Percentiles rank a stretch among this genome's conserved stretches.
These are phyloP conservation scores for Apiotrichum brassicae DNA, from an alignment of 1,284 basidiomycete species.

Conservation along the genomic window DNA sequence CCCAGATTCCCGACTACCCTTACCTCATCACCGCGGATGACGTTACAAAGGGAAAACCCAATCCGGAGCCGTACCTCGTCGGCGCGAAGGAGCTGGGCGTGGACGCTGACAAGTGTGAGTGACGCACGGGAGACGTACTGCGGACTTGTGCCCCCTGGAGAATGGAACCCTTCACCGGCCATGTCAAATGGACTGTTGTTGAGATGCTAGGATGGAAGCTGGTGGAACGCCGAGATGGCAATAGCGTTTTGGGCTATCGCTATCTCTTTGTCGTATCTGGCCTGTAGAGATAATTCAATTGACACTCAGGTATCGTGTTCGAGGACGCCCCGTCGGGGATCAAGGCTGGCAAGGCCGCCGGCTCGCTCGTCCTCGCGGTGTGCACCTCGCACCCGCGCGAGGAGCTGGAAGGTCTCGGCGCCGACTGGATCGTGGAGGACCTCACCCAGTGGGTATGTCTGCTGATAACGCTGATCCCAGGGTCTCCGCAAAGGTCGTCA, in stretches of 20 bases:
- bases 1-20: constrained; percentile 55
- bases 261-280: constrained; percentile 66
- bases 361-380: constrained; percentile 64
- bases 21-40: constrained; percentile 67
- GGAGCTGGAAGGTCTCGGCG: constrained; percentile 52
- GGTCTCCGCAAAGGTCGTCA: constrained; percentile 18
- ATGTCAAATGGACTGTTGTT: too few species aligned
- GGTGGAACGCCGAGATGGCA: too few species aligned
- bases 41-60: constrained; percentile 67
- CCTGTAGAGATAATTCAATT: constrained; percentile 70
- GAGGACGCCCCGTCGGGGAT: constrained; percentile 79
- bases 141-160: constrained; percentile 56
- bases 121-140: constrained; percentile 59
- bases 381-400: constrained; percentile 69
- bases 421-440: constrained; percentile 47
- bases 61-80: constrained; percentile 65
- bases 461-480: constrained; percentile 5
- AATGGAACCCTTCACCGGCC: too few species aligned
- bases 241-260: too few species aligned
- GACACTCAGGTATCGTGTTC: constrained; percentile 60
- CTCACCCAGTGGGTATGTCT: constrained; percentile 29
- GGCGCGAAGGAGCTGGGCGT: constrained; percentile 40
- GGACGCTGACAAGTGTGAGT: constrained; percentile 37
- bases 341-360: constrained; percentile 64
- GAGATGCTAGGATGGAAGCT: too few species aligned